phyloP scores from a whole-genome alignment of 2,329 filamentous ascomycete genomes.

The Annulohypoxylon truncatum region DNA sequence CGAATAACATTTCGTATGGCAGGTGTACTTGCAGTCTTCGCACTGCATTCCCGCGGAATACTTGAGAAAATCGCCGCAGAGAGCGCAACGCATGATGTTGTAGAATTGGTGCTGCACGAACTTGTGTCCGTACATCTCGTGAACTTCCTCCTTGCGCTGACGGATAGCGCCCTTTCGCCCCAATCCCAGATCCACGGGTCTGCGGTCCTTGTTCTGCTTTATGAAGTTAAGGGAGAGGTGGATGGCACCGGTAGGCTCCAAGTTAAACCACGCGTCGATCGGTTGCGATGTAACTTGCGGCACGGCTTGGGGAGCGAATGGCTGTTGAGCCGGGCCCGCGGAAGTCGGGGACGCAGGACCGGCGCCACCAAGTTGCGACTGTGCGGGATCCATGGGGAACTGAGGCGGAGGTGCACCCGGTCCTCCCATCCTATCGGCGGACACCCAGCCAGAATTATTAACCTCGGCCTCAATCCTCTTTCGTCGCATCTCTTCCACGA shows the following conservation, averaged over 20 bases:
- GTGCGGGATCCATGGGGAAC: conserved; percentile 67
- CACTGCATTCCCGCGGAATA: conserved; percentile 99
- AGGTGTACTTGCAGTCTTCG: conserved; percentile 99
- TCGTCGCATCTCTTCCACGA: conserved; percentile 95
- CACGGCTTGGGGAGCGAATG: conserved; percentile 53
- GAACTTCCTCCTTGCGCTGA: conserved; percentile 96
- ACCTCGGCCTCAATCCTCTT: conserved; percentile 98
- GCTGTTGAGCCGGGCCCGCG: conserved; percentile 44
- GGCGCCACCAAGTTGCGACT: conserved; percentile 55
- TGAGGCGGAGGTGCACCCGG: conserved; percentile 61
- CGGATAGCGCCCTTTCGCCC: conserved; percentile 95
- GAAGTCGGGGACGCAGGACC: conserved; percentile 56
- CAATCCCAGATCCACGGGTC: conserved; percentile 87
- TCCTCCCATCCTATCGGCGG: conserved; percentile 89
- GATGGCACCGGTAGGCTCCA: conserved; percentile 93
- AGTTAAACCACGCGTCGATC: conserved; percentile 96
- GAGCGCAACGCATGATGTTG: conserved; percentile 99
- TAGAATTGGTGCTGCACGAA: conserved; percentile 99
- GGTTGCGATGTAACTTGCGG: conserved; percentile 67
- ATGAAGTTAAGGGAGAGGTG: conserved; percentile 91
- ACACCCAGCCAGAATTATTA: conserved; percentile 95
- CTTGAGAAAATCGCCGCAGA: conserved; percentile 98
- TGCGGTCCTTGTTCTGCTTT: conserved; percentile 87
- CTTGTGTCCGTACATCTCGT: conserved; percentile 99
- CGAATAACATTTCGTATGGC: conserved; percentile 95